Conservation (phyloP, 495 filamentous ascomycete species). For the Xylaria palmicola region DNA sequence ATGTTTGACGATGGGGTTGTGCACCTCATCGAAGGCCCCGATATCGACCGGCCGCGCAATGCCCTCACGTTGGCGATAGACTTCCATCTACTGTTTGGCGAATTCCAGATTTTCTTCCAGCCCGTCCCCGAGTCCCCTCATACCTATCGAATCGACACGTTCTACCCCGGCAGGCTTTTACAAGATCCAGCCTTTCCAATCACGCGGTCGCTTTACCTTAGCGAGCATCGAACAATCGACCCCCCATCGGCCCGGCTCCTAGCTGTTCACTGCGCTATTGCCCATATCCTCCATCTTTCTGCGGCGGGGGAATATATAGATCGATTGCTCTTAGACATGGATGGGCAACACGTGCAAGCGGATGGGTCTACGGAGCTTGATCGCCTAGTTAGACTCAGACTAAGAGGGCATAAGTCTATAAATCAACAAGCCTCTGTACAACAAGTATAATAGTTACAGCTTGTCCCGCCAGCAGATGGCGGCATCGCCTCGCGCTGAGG, state of each 20-base stretch:
- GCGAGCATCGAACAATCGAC: constrained; percentile 16
- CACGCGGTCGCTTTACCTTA: not conserved
- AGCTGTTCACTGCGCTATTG: constrained; percentile 29
- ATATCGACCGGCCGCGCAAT: constrained; percentile 22
- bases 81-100: constrained; percentile 16
- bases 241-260: constrained; percentile 29
- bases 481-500: too few species aligned
- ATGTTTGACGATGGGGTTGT: constrained; percentile 20
- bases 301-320: constrained; percentile 30
- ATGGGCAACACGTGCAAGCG: not conserved
- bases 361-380: not conserved
- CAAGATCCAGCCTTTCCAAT: not conserved
- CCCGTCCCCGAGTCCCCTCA: not conserved
- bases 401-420: too few species aligned
- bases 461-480: too few species aligned
- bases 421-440: too few species aligned
- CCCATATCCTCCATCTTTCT: constrained; percentile 31
- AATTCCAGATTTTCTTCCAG: not conserved
- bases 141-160: not conserved
- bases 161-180: not conserved
- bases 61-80: constrained; percentile 15
- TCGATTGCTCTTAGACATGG: constrained; percentile 20
- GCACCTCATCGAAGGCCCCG: constrained; percentile 18
- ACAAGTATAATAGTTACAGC: too few species aligned
- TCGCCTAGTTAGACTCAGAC: too few species aligned